Evolutionary conservation across 495 filamentous ascomycete genomes (phyloP), one percentile per base, ranked within the genome.

Genomic region (Neurospora hispaniola): DNA sequence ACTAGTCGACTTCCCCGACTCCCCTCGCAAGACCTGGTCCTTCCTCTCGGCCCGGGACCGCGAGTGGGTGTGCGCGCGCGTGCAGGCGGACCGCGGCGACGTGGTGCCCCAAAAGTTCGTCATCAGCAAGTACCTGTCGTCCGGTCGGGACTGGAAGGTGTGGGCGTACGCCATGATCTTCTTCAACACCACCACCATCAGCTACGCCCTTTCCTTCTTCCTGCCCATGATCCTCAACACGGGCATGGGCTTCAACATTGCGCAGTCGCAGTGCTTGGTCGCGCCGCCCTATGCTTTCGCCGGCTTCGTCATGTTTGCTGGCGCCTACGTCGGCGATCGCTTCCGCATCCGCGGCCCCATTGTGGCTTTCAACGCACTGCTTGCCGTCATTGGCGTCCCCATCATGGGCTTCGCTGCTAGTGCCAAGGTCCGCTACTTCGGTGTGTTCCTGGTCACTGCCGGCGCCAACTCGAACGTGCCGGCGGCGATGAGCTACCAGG

Each of bases 141-240:
- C 84, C 0, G 86, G 80, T 0, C 27, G 76, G 1, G 89, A 92
- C 77, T 74, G 79, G 69, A 90, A 91, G 80, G 86, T 91, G 69
- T 91, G 89, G 88, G 85, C 78, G 2, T 90, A 89, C 74, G 88
- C 84, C 27, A 75, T 88, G 78, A 84, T 89, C 73, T 89, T 88
- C 81, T 86, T 88, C 79, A 86, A 82, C 78, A 82, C 84, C 27
- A 89, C 88, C 8, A 90, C 88, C 20, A 83, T 87, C 73, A 84
- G 87, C 31, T 90, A 91, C 76, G 86, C 89, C 14, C 88, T 91
- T 46, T 88, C 89, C 44, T 91, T 90, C 81, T 91, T 91, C 82
- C 79, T 92, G 18, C 90, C 90, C 38, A 85, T 90, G 75, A 91
- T 91, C 77, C 86, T 91, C 16, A 73, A 77, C 6, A 75, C 78